Evolutionary conservation across 2,329 filamentous ascomycete species (phyloP), one percentile per base, ranked within the genome.

Genomic region (Aspergillus sp.): DNA sequence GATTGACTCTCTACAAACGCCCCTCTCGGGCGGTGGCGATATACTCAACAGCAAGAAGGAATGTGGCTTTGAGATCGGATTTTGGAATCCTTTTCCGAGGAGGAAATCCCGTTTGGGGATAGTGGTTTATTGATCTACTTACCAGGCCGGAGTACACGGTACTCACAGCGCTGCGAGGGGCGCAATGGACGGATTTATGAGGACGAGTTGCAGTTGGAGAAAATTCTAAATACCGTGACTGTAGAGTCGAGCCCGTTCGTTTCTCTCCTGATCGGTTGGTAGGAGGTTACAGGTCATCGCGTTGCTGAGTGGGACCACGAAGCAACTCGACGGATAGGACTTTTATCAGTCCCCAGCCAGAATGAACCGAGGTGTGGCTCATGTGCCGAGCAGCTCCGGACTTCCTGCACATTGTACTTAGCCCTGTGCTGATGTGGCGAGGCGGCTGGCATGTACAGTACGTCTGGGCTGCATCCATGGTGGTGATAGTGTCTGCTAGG

Each of bases 231-330:
- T 17, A 49, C 15, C 5, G 21, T 8, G 23, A 25, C 25, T 25
- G 25, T 48, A 50, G 8, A 50, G 23, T 27, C 15, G 47, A 50
- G 25, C n/a, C n/a, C 25, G 47, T 32, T n/a, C 47, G 47, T 27
- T 44, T 11, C 27, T n/a, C 25, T 15, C 25, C n/a, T 10, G 15
- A n/a, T 30, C 25, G 8, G 25, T 50, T 30, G 5, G 25, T 50
- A 50, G 23, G 17, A n/a, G 47, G 25, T 32, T 50, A 50, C 47
- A 50, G 25, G 47, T 50, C 47, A 50, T 50, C 25, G 47, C 23
- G 23, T 15, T 50, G 47, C 23, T 50, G 25, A 50, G 47, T 50
- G 47, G 47, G 47, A 50, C 47, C 47, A 50, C 47, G 47, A 50
- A 50, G 25, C 47, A 50, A 50, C 23, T 17, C 5, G 47, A 50